Evolutionary conservation across 164 flowering plant species (phyloP).

Genomic region (Chloranthus sessilifolius): DNA sequence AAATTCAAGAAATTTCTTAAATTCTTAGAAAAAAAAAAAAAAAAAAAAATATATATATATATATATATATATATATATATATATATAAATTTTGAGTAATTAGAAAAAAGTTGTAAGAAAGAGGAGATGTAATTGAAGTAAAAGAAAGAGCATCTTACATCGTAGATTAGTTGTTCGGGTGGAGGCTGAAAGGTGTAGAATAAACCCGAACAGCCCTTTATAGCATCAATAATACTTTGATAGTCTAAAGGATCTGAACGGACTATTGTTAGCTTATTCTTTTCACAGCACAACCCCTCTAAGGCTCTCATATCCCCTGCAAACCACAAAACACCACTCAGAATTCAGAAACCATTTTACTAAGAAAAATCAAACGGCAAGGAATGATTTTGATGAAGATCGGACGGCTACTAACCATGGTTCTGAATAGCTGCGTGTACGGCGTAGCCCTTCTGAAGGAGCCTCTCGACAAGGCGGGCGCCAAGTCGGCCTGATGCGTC

Average conservation of each 20-base stretch:
- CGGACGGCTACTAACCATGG: slow-evolving; percentile 42
- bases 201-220: slow-evolving; percentile 68
- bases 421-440: slow-evolving; percentile 69
- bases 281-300: slow-evolving; percentile 15
- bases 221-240: slow-evolving; percentile 58
- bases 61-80: too few relatives aligned
- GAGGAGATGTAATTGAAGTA: too few relatives aligned
- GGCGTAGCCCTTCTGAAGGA: slow-evolving; percentile 52
- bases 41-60: background rate
- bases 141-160: slow-evolving; percentile 38
- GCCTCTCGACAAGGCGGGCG: slow-evolving; percentile 36
- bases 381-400: background rate
- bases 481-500: slow-evolving; percentile 61
- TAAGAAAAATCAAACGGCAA: background rate
- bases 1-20: too few relatives aligned
- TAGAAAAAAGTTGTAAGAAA: too few relatives aligned
- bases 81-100: too few relatives aligned
- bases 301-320: slow-evolving; percentile 27
- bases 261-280: slow-evolving; percentile 43
- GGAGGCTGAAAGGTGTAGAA: slow-evolving; percentile 79
- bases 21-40: too few relatives aligned
- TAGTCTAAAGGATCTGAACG: slow-evolving; percentile 62
- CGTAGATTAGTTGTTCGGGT: slow-evolving; percentile 44
- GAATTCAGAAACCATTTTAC: background rate
- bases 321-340: background rate